phyloP scores from a whole-genome alignment of 164 flowering plant species.

The Protea cynaroides region DNA sequence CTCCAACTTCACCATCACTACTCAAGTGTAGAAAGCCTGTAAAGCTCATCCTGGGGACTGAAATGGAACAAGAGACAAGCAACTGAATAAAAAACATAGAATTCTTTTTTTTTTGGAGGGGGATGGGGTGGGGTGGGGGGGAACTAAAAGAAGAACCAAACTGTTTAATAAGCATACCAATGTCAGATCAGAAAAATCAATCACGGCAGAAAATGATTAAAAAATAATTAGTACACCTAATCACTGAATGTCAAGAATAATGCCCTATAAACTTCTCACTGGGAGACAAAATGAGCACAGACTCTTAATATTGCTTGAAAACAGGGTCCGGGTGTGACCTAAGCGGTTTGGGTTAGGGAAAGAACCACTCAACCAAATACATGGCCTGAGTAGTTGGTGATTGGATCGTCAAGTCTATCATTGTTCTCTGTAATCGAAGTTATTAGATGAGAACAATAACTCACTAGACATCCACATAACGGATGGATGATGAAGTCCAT shows the following conservation, averaged over 20 bases:
- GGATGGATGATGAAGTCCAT: background rate
- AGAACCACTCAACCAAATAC: background rate
- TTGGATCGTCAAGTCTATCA: background rate
- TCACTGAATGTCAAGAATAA: no score
- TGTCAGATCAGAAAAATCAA: no score
- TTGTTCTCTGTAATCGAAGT: background rate
- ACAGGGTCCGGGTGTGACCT: background rate
- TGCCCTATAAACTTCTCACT: background rate
- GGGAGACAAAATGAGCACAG: background rate
- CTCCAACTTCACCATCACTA: conserved; percentile 40
- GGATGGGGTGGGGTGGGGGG: background rate
- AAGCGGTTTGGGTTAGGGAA: background rate
- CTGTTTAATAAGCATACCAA: no score
- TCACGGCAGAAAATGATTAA: background rate
- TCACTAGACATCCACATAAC: background rate
- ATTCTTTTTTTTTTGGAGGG: no score
- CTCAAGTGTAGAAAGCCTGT: conserved; percentile 32
- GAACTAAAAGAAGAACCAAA: background rate
- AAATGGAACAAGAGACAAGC: conserved; percentile 7
- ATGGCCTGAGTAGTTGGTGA: background rate
- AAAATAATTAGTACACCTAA: no score
- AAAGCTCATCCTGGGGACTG: conserved; percentile 37
- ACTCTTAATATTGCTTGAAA: background rate
- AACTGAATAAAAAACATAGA: background rate
- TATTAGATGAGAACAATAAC: background rate